phyloP scores from a whole-genome alignment of 371 early-diverging fungal genomes.

The Batrachochytrium dendrobatidis region DNA sequence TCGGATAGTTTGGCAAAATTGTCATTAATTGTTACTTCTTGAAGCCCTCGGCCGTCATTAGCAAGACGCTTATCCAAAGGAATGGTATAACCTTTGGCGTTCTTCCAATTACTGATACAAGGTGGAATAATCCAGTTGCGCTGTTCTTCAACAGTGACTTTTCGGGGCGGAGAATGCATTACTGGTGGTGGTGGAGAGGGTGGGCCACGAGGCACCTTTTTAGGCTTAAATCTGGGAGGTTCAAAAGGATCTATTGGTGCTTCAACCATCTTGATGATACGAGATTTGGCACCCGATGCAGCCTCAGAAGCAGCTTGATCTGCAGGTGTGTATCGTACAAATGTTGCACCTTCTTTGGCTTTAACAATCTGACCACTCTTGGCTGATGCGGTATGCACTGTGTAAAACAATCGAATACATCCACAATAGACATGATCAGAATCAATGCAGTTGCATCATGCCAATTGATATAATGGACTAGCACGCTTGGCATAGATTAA shows the following conservation, averaged over 20 bases:
- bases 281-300: constrained; percentile 35
- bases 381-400: constrained; percentile 62
- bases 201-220: constrained; percentile 80
- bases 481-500: no score
- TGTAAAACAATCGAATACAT: neutral
- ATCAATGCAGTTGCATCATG: no score
- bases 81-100: constrained; percentile 96
- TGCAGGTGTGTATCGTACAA: constrained; percentile 84
- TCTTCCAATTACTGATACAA: constrained; percentile 98
- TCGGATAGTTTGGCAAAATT: constrained; percentile 94
- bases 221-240: constrained; percentile 85
- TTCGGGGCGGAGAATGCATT: constrained; percentile 94
- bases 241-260: constrained; percentile 94
- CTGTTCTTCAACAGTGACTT: constrained; percentile 89
- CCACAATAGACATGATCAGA: no score
- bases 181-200: constrained; percentile 94
- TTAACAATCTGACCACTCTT: constrained; percentile 55
- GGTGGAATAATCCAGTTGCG: constrained; percentile 95
- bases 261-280: constrained; percentile 90
- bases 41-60: constrained; percentile 90
- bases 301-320: constrained; percentile 54
- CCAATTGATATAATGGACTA: no score
- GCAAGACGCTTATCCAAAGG: constrained; percentile 96
- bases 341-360: constrained; percentile 61
- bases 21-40: constrained; percentile 81